Evolutionary conservation across 306 rosid genomes (phyloP), one percentile per base, ranked within the genome.

Genomic region (Luffa acutangula): DNA sequence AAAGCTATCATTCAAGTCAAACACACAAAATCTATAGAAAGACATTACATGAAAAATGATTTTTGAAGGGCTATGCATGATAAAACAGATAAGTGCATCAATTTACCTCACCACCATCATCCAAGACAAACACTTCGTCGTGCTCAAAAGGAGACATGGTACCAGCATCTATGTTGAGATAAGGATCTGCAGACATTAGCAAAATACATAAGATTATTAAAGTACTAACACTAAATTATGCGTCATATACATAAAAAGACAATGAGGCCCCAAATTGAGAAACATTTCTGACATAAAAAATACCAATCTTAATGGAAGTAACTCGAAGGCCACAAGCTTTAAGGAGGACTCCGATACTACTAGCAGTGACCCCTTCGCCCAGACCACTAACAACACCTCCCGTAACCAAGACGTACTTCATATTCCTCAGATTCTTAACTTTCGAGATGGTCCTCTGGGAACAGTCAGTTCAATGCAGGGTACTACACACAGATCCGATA

Each of bases 311-410:
- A 72, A 72, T 72, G 21, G 77, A 45, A 45, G 77, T 72, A 72
- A 72, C 58, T 72, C 77, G 77, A 72, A 72, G 77, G 25, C 77
- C 77, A 37, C 77, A 72, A 21, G 77, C 77, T 72, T 72, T 72
- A 48, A 72, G 77, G 20, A 72, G 77, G 36, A 72, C 77, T 21
- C 77, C 77, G 6, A 72, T 72, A 72, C 77, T 72, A 48, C 77
- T 72, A 72, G 77, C 77, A 72, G 77, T 72, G 54, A 72, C 77
- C 77, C 77, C 77, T 72, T 72, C 46, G 10, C 77, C 77, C 58
- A 72, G 77, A 46, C 77, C 77, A 31, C 77, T 72, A 72, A 72
- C 77, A 72, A 72, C 77, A 49, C 77, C 77, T 13, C 77, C 56
- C n/a, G 77, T 72, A 11, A 72, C 77, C 77, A 72, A 12, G 6